Conservation (phyloP, 2,329 filamentous ascomycete genomes). For the Lasiodiplodia theobromae region DNA sequence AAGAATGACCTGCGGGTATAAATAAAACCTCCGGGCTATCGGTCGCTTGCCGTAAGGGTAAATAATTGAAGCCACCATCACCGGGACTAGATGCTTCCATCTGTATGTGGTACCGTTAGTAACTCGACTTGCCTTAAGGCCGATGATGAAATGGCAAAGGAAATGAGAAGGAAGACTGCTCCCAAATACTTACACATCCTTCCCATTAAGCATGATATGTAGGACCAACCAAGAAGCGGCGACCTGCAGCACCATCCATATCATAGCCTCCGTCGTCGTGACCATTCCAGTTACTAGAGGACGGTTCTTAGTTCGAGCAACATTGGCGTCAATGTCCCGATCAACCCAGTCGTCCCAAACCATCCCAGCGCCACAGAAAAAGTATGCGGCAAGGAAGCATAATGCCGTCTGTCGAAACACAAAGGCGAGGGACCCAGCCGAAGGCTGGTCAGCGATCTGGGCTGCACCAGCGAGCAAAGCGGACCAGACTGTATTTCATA, state of each 20-base stretch:
- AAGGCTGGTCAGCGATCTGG: background rate
- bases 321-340: background rate
- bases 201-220: background rate
- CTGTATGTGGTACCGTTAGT: background rate
- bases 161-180: background rate
- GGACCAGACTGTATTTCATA: background rate
- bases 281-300: background rate
- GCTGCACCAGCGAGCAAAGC: background rate
- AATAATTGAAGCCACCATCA: background rate
- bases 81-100: background rate
- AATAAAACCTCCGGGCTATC: background rate
- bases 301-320: background rate
- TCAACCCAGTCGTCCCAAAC: slow-evolving; percentile 7
- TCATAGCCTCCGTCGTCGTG: background rate
- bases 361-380: background rate
- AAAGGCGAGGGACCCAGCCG: background rate
- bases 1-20: background rate
- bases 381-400: background rate
- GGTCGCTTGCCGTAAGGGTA: slow-evolving; percentile 1
- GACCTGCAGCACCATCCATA: background rate
- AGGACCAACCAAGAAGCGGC: background rate
- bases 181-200: background rate
- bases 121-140: background rate
- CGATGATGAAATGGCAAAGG: background rate
- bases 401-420: background rate